These are phyloP conservation scores for Marsdenia floribunda DNA, from an alignment of 257 asterid species.

Conservation along the genomic window DNA sequence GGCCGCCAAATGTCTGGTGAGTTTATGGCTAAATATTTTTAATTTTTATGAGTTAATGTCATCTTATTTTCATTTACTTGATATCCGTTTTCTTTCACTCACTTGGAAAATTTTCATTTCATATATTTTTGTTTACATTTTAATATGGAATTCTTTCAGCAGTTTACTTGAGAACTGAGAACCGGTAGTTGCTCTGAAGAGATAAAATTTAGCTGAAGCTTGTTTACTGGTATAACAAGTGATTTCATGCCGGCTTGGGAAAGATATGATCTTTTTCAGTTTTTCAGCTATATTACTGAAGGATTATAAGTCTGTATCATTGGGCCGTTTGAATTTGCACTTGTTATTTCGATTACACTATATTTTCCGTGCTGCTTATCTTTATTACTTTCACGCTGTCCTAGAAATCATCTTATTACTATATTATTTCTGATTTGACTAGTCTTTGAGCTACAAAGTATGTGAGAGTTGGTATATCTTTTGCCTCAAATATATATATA, in stretches of 20 bases:
- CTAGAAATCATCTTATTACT: not conserved
- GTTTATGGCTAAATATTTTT: not conserved
- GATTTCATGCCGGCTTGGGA: not conserved
- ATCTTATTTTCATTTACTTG: not conserved
- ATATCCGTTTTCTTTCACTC: not conserved
- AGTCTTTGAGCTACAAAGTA: not conserved
- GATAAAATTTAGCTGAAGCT: not conserved
- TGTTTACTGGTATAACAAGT: not conserved
- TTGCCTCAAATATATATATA: not conserved
- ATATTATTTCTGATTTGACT: not conserved
- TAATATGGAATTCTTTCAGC: not conserved
- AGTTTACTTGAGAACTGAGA: not conserved
- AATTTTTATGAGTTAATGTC: not conserved
- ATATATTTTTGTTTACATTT: not conserved
- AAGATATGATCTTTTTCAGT: not conserved
- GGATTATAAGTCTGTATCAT: not conserved
- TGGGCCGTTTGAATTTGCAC: too few species aligned
- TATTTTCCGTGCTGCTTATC: not conserved
- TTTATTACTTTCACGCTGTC: not conserved
- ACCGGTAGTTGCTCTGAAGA: not conserved
- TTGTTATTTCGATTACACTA: not conserved
- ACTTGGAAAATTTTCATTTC: too few species aligned
- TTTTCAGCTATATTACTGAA: not conserved
- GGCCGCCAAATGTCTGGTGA: conserved; percentile 96
- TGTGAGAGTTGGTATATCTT: not conserved